Conservation (phyloP, 1,139 yeast genomes). For the Taiozyma sp. region DNA sequence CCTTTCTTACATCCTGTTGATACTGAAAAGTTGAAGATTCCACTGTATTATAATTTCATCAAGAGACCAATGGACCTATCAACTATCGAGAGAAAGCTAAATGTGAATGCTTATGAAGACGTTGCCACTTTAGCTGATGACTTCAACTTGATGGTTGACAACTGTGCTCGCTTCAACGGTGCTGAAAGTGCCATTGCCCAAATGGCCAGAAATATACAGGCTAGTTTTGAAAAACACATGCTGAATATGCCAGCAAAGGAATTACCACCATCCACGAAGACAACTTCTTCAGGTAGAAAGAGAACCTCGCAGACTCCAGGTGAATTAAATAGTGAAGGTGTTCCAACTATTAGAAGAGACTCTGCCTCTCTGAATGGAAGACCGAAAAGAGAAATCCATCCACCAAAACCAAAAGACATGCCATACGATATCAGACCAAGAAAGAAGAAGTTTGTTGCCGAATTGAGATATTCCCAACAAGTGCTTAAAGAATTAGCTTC, state of each 20-base stretch:
- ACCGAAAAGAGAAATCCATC: conserved; percentile 94
- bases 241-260: conserved; percentile 85
- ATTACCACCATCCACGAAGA: conserved; percentile 35
- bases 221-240: conserved; percentile 91
- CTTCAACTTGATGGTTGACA: conserved; percentile 78
- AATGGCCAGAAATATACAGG: conserved; percentile 88
- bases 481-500: conserved; percentile 77
- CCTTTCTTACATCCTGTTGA: conserved; percentile 93
- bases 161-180: conserved; percentile 86
- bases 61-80: conserved; percentile 91
- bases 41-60: conserved; percentile 81
- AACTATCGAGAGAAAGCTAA: conserved; percentile 81
- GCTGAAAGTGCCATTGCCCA: conserved; percentile 75
- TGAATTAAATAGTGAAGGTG: conserved; percentile 40
- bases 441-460: conserved; percentile 88
- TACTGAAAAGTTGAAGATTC: conserved; percentile 81
- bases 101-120: conserved; percentile 62
- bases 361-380: conserved; percentile 50
- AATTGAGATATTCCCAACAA: conserved; percentile 80
- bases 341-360: conserved; percentile 60
- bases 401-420: conserved; percentile 91
- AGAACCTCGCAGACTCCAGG: conserved; percentile 22
- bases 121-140: conserved; percentile 71
- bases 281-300: conserved; percentile 20
- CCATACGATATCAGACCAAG: conserved; percentile 90